These are phyloP conservation scores for Astrothelium macrocarpum DNA, from an alignment of 495 filamentous ascomycete species.

Conservation along the genomic window DNA sequence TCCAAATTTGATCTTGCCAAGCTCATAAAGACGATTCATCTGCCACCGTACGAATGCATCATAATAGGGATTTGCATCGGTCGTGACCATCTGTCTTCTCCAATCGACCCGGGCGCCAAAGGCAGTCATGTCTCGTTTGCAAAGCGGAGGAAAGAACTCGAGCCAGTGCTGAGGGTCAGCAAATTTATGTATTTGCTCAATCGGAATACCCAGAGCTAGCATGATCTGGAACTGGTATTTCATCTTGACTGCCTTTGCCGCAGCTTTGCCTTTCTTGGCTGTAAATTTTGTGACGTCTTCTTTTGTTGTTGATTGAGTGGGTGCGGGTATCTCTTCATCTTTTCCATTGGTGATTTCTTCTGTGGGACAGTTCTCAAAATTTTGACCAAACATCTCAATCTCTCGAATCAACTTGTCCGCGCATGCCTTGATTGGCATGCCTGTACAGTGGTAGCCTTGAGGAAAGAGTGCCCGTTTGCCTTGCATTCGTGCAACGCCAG, in stretches of 20 bases:
- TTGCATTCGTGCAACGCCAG: constrained; percentile 77
- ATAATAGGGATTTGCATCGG: constrained; percentile 94
- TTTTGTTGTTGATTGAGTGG: constrained; percentile 49
- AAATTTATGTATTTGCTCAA: constrained; percentile 82
- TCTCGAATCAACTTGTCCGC: constrained; percentile 90
- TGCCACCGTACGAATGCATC: constrained; percentile 96
- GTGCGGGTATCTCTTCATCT: constrained; percentile 43
- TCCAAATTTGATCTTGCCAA: constrained; percentile 89
- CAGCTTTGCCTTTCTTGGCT: constrained; percentile 89
- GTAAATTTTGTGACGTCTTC: constrained; percentile 85
- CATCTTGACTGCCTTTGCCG: constrained; percentile 79
- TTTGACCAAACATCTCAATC: constrained; percentile 75
- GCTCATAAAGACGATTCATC: constrained; percentile 84
- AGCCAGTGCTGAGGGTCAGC: constrained; percentile 84
- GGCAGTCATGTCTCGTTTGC: constrained; percentile 69
- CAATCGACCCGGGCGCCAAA: constrained; percentile 86
- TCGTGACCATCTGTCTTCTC: constrained; percentile 85
- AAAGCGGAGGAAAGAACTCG: constrained; percentile 74
- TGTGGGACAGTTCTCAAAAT: constrained; percentile 61
- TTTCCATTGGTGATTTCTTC: constrained; percentile 39
- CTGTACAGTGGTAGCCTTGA: constrained; percentile 90
- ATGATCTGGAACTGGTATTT: constrained; percentile 89
- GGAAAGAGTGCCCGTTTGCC: constrained; percentile 81
- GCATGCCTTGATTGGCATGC: constrained; percentile 96
- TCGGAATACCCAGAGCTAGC: constrained; percentile 72